Evolutionary conservation across 2,329 filamentous ascomycete species (phyloP).

Genomic region (Arachnopeziza araneosa): DNA sequence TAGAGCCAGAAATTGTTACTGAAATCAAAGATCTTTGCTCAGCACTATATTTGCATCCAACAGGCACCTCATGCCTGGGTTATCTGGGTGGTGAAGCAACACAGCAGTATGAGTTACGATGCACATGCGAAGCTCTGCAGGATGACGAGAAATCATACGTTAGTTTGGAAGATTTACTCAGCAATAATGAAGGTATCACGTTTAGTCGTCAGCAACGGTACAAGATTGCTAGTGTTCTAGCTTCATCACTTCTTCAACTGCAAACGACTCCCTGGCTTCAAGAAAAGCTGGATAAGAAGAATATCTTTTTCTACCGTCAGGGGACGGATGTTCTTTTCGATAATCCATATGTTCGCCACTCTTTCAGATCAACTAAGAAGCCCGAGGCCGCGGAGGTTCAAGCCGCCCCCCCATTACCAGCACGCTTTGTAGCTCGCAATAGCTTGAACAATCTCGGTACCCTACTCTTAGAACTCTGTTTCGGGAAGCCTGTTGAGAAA

Average conservation of each 20-base stretch:
- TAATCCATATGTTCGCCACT: neutral
- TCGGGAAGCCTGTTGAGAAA: slow-evolving; percentile 20
- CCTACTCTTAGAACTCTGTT: slow-evolving; percentile 25
- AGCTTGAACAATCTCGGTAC: slow-evolving; percentile 19
- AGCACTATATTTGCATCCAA: neutral
- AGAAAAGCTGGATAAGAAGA: slow-evolving; percentile 16
- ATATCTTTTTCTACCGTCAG: slow-evolving; percentile 19
- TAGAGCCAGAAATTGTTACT: neutral
- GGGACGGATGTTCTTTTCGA: neutral
- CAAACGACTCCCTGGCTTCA: slow-evolving; percentile 23
- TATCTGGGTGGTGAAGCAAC: slow-evolving; percentile 13
- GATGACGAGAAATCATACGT: slow-evolving; percentile 2
- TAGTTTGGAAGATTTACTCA: slow-evolving; percentile 18
- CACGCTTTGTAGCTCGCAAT: slow-evolving; percentile 7
- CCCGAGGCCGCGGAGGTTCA: neutral
- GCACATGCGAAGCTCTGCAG: slow-evolving; percentile 1
- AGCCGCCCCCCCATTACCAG: neutral
- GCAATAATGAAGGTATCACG: neutral
- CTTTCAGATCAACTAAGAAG: neutral
- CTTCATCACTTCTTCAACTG: slow-evolving; percentile 22
- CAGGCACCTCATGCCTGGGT: slow-evolving; percentile 10
- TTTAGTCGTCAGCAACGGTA: slow-evolving; percentile 19
- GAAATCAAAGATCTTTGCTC: slow-evolving; percentile 19
- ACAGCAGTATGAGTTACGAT: slow-evolving; percentile 7
- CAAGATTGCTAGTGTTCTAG: slow-evolving; percentile 20